A percentile compares a stretch with the other conserved stretches of the same genome.
Evolutionary conservation across 2,329 filamentous ascomycete species (phyloP).

Genomic region (Aspergillus arachidicola): DNA sequence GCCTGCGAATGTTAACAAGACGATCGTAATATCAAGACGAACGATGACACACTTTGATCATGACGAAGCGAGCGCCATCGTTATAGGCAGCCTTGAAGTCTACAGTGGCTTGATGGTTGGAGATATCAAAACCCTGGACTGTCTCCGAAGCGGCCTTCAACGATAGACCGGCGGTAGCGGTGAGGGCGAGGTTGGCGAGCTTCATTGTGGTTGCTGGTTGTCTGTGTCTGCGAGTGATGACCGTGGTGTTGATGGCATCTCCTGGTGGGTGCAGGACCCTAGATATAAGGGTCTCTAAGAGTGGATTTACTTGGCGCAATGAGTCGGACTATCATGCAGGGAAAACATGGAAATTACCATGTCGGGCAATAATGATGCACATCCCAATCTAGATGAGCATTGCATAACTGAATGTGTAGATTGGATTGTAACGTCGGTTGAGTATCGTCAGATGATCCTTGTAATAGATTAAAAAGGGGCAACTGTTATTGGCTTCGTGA

Average conservation of each 20-base stretch:
- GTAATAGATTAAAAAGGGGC: neutral
- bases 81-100: constrained; percentile 14
- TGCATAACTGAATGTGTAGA: neutral
- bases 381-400: neutral
- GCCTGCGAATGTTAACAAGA: constrained; percentile 40
- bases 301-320: neutral
- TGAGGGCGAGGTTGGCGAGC: neutral
- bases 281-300: neutral
- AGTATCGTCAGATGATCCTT: neutral
- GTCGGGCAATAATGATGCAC: neutral
- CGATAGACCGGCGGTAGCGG: neutral
- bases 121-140: constrained; percentile 18
- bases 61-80: constrained; percentile 15
- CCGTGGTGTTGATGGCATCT: neutral
- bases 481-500: neutral
- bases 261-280: neutral
- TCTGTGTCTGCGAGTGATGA: neutral
- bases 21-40: no score
- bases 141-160: constrained; percentile 2
- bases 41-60: constrained; percentile 9
- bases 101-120: constrained; percentile 14
- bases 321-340: neutral
- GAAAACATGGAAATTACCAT: neutral
- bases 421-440: neutral
- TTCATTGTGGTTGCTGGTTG: constrained; percentile 9